Evolutionary conservation across 306 rosid species (phyloP).

Genomic region (Gleditsia sinensis): DNA sequence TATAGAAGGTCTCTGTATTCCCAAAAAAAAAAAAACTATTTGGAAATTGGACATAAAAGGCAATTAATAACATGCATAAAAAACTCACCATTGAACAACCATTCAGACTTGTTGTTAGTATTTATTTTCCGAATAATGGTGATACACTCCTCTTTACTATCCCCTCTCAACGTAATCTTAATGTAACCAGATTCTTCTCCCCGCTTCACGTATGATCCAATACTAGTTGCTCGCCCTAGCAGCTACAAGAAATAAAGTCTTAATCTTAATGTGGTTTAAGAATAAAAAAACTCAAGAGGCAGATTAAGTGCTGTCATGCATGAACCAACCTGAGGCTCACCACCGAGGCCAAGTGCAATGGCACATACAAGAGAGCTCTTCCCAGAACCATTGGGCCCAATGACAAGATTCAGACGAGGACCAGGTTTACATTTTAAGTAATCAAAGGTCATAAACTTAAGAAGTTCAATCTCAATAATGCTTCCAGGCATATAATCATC

Average conservation of each 20-base stretch:
- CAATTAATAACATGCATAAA: neutral
- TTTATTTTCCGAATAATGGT: conserved; percentile 69
- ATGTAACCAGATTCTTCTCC: conserved; percentile 82
- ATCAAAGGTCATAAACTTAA: conserved; percentile 88
- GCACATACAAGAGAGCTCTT: conserved; percentile 98
- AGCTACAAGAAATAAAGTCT: conserved; percentile 52
- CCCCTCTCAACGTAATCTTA: conserved; percentile 78
- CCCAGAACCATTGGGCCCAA: conserved; percentile 97
- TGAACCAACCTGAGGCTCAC: conserved; percentile 92
- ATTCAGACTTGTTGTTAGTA: conserved; percentile 80
- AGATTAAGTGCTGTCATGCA: neutral
- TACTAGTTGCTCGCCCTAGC: conserved; percentile 83
- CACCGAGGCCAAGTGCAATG: conserved; percentile 95
- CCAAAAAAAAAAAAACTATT: too few species aligned
- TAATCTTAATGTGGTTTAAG: conserved; percentile 22
- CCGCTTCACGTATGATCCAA: conserved; percentile 88
- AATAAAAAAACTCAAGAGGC: conserved; percentile 4
- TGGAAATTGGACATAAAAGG: neutral
- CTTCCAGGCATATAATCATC: conserved; percentile 97
- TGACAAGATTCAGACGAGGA: conserved; percentile 86
- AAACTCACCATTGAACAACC: conserved; percentile 75
- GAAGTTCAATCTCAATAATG: conserved; percentile 85
- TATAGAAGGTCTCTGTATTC: neutral
- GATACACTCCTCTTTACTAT: conserved; percentile 53
- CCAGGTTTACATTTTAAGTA: conserved; percentile 81